A percentile compares a stretch with the other conserved stretches of the same genome.
These are phyloP conservation scores for Debaryomyces sp. DNA, from an alignment of 1,139 yeast species.

Conservation along the genomic window DNA sequence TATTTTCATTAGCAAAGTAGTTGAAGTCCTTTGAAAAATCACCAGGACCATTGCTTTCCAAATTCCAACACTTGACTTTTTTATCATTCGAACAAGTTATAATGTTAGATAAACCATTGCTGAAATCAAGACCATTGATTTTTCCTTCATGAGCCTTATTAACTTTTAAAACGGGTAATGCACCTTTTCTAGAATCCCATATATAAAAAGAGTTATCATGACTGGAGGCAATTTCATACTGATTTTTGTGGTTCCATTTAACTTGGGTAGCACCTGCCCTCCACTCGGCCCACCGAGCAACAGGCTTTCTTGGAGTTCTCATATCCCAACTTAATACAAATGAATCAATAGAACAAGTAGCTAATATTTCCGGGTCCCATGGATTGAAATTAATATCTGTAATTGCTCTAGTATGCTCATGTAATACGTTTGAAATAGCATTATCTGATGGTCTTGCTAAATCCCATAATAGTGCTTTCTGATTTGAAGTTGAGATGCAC, in stretches of 20 bases:
- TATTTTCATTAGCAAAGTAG: constrained; percentile 25
- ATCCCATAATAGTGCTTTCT: constrained; percentile 95
- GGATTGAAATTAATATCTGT: constrained; percentile 96
- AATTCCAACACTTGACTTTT: constrained; percentile 87
- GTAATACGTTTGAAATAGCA: constrained; percentile 86
- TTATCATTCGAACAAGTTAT: constrained; percentile 86
- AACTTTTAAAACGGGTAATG: constrained; percentile 68
- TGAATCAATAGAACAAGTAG: constrained; percentile 92
- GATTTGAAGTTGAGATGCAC: constrained; percentile 94
- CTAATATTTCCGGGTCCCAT: constrained; percentile 81
- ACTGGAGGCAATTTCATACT: constrained; percentile 77
- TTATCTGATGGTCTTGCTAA: constrained; percentile 70
- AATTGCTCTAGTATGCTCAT: constrained; percentile 89
- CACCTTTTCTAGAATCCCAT: constrained; percentile 89
- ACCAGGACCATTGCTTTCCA: constrained; percentile 31
- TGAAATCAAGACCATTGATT: constrained; percentile 87
- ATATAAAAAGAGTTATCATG: constrained; percentile 80
- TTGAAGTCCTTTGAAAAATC: constrained; percentile 21
- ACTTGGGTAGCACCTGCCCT: constrained; percentile 93
- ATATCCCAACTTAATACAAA: constrained; percentile 89
- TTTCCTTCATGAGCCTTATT: constrained; percentile 74
- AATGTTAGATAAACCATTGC: constrained; percentile 58
- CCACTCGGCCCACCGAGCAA: constrained; percentile 86
- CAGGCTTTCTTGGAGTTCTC: constrained; percentile 74
- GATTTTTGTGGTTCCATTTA: constrained; percentile 83